phyloP scores from a whole-genome alignment of 75 land plant species.

The Isoetes taiwanensis region DNA sequence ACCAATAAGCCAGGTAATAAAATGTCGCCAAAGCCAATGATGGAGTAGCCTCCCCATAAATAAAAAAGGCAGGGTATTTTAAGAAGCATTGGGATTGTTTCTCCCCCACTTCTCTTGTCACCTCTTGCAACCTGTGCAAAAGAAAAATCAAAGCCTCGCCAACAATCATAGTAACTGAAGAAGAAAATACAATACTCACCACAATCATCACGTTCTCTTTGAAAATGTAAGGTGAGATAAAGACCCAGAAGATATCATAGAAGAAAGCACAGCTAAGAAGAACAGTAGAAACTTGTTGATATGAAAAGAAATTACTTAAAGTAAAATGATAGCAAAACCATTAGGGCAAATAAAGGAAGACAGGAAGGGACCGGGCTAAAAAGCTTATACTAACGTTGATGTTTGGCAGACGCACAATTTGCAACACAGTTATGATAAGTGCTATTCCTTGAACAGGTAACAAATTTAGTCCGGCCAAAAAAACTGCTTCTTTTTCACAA shows the following conservation, averaged over 20 bases:
- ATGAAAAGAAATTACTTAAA: neutral
- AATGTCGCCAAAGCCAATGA: conserved; percentile 5
- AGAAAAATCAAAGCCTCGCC: neutral
- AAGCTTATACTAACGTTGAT: neutral
- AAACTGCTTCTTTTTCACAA: too few relatives aligned
- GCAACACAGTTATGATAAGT: neutral
- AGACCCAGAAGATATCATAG: conserved; percentile 6
- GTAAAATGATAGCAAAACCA: neutral
- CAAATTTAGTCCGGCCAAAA: too few relatives aligned
- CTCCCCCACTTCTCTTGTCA: conserved; percentile 3
- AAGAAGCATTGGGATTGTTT: conserved; percentile 3
- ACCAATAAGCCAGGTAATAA: conserved; percentile 5
- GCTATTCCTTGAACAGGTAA: conserved; percentile 2
- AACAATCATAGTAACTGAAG: neutral
- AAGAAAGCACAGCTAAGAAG: conserved; percentile 3
- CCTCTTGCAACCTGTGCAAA: neutral
- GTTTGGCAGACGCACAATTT: conserved; percentile 7
- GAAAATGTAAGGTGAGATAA: conserved; percentile 5
- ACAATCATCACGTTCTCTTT: conserved; percentile 7
- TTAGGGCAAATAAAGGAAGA: too few relatives aligned
- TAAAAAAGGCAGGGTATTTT: neutral
- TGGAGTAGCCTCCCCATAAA: neutral
- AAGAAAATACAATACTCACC: neutral
- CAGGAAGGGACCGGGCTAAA: too few relatives aligned
- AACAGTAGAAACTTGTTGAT: neutral